Conservation (phyloP, 306 rosid species). For the Fagus sylvatica region DNA sequence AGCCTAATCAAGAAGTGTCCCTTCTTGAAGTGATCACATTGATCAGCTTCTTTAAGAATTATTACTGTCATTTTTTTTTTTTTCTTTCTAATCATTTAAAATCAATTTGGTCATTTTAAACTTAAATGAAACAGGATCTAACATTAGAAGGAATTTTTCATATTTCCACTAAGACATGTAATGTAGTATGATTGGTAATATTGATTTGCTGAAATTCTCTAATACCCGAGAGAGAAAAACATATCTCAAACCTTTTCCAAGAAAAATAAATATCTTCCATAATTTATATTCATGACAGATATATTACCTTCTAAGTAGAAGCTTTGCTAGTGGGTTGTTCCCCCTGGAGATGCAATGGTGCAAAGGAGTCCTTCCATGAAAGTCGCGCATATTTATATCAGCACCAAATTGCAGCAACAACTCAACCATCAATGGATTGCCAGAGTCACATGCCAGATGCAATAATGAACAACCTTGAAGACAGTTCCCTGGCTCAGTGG, state of each 20-base stretch:
- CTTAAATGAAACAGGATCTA: neutral
- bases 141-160: neutral
- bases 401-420: constrained; percentile 92
- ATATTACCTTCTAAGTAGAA: constrained; percentile 79
- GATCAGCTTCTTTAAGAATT: neutral
- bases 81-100: neutral
- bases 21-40: neutral
- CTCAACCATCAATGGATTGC: constrained; percentile 74
- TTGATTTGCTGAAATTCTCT: neutral
- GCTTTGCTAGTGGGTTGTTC: constrained; percentile 73
- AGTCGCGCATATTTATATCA: constrained; percentile 67
- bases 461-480: constrained; percentile 80
- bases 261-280: neutral
- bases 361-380: constrained; percentile 92
- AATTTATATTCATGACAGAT: neutral
- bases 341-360: constrained; percentile 77
- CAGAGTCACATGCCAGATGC: constrained; percentile 80
- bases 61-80: neutral
- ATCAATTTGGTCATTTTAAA: neutral
- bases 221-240: neutral
- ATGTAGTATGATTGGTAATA: neutral
- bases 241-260: neutral
- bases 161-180: neutral
- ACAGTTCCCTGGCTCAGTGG: constrained; percentile 53
- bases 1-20: neutral